These are phyloP conservation scores for Paxillus rubicundulus DNA, from an alignment of 768 basidiomycete species.

Conservation along the genomic window DNA sequence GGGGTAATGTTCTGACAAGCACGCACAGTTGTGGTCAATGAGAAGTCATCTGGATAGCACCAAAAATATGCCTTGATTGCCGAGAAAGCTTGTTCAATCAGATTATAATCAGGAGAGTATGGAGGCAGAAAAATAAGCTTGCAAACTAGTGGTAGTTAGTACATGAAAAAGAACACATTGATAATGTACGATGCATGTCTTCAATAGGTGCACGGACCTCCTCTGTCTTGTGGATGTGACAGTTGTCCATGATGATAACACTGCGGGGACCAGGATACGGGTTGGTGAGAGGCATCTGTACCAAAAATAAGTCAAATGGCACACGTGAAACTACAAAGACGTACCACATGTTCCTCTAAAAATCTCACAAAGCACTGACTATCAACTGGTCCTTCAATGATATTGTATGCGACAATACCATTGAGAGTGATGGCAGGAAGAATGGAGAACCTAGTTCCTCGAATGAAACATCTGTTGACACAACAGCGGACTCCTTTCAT, in stretches of 20 bases:
- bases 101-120: too few relatives aligned
- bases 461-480: conserved; percentile 12
- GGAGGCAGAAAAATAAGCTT: too few relatives aligned
- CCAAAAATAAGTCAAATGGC: too few relatives aligned
- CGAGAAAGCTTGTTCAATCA: too few relatives aligned
- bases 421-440: conserved; percentile 18
- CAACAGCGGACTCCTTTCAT: background rate
- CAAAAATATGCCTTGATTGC: too few relatives aligned
- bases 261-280: conserved; percentile 12
- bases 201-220: conserved; percentile 18
- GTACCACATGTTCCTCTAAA: conserved; percentile 9
- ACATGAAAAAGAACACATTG: too few relatives aligned
- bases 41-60: too few relatives aligned
- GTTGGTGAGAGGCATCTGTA: background rate
- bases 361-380: conserved; percentile 4
- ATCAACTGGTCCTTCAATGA: conserved; percentile 16
- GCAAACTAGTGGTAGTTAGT: too few relatives aligned
- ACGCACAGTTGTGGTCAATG: too few relatives aligned
- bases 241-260: conserved; percentile 27
- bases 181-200: conserved; percentile 19
- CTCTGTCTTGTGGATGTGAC: conserved; percentile 22
- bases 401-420: conserved; percentile 17
- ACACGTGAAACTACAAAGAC: background rate
- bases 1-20: conserved; percentile 1
- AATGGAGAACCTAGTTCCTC: conserved; percentile 10